Conservation (phyloP, 2,329 filamentous ascomycete species). For the Endothia cerciana region DNA sequence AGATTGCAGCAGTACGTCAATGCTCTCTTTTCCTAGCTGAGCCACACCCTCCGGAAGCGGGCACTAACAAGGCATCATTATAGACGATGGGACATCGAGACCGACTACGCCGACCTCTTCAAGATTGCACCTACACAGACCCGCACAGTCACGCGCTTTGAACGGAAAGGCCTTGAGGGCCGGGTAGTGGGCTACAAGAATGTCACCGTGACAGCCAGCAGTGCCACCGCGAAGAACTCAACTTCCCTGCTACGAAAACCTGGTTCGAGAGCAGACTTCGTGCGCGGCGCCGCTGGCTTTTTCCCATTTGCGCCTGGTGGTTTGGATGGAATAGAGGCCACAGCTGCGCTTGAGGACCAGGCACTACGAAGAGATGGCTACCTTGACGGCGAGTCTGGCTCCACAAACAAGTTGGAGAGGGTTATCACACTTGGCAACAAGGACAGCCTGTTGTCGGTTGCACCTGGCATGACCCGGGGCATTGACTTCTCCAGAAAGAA, state of each 20-base stretch:
- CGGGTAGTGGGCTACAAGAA: conserved; percentile 92
- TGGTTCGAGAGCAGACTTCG: conserved; percentile 84
- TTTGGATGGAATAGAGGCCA: conserved; percentile 81
- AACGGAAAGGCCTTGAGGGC: conserved; percentile 87
- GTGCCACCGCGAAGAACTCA: conserved; percentile 91
- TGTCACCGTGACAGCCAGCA: conserved; percentile 87
- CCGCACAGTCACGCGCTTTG: conserved; percentile 91
- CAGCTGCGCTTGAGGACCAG: conserved; percentile 82
- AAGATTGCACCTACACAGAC: conserved; percentile 88
- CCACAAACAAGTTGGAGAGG: conserved; percentile 68
- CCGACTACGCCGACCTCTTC: conserved; percentile 83
- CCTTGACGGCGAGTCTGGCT: conserved; percentile 46
- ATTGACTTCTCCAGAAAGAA: conserved; percentile 70
- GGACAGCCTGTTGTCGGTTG: conserved; percentile 76
- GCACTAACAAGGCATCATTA: conserved; percentile 13
- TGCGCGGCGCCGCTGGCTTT: conserved; percentile 88
- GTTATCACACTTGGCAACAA: conserved; percentile 83
- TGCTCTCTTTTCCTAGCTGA: not conserved
- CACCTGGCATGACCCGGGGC: conserved; percentile 81
- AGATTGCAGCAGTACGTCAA: conserved; percentile 72
- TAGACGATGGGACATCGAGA: conserved; percentile 75
- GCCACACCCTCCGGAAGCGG: not conserved
- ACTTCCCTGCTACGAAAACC: conserved; percentile 88
- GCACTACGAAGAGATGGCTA: conserved; percentile 56
- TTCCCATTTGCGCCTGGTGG: conserved; percentile 94